A percentile compares a stretch with the other conserved stretches of the same genome.
Conservation (phyloP, 2,329 filamentous ascomycete genomes). For the Phyllosticta citribraziliensis region DNA sequence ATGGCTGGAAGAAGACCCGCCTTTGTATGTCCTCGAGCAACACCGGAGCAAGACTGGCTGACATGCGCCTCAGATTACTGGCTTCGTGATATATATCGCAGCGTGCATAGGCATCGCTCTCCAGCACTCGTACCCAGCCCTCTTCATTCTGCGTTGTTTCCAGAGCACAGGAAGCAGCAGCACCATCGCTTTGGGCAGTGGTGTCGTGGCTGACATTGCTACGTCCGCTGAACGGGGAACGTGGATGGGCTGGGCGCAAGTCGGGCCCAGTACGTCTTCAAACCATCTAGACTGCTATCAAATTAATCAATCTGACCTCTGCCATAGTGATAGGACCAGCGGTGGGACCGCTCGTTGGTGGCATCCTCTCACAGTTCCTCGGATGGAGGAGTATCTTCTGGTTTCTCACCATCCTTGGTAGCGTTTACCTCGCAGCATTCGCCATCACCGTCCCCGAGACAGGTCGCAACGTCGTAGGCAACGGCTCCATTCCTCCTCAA, state of each 20-base stretch:
- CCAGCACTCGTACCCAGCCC: constrained; percentile 22
- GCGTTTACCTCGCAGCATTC: constrained; percentile 24
- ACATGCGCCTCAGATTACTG: constrained; percentile 22
- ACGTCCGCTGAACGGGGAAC: constrained; percentile 32
- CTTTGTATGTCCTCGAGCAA: constrained; percentile 22
- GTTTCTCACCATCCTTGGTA: constrained; percentile 32
- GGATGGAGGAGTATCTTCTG: constrained; percentile 33
- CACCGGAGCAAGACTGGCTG: neutral
- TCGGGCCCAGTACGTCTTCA: constrained; percentile 4
- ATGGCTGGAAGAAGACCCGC: constrained; percentile 41
- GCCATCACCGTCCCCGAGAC: constrained; percentile 33
- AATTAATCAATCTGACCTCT: neutral
- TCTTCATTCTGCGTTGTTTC: constrained; percentile 25
- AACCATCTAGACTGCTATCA: constrained; percentile 15
- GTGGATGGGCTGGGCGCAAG: constrained; percentile 30
- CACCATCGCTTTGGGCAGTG: constrained; percentile 32
- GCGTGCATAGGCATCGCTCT: constrained; percentile 27
- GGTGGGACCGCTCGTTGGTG: constrained; percentile 28
- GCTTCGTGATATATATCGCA: constrained; percentile 23
- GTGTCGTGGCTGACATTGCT: constrained; percentile 32
- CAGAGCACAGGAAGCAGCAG: constrained; percentile 31
- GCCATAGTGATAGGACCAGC: constrained; percentile 19
- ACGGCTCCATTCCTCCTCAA: constrained; percentile 17
- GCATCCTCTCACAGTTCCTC: constrained; percentile 23
- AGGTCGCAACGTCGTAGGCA: constrained; percentile 23